A percentile compares a stretch with the other conserved stretches of the same genome.
These are phyloP conservation scores for Arthroderma sp. DNA, from an alignment of 2,329 filamentous ascomycete species.

Conservation along the genomic window DNA sequence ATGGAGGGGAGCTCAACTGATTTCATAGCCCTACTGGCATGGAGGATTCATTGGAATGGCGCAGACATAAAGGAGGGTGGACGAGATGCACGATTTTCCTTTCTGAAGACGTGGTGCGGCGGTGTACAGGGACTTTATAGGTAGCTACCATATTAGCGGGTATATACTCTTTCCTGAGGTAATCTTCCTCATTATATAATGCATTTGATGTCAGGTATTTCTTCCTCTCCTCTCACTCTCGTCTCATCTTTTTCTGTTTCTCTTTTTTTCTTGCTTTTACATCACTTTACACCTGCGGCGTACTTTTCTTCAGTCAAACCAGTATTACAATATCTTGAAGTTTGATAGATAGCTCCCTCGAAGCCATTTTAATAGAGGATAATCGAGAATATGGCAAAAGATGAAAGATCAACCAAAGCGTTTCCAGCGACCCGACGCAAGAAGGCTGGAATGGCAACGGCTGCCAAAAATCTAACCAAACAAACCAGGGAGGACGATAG, in stretches of 20 bases:
- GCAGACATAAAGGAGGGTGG: not conserved
- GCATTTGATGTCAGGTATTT: not conserved
- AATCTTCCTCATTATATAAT: not conserved
- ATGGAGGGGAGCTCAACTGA: not conserved
- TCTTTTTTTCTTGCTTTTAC: not conserved
- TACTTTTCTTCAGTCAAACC: not conserved
- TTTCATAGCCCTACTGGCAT: not conserved
- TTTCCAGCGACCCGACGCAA: too few species aligned
- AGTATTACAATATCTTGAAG: too few species aligned
- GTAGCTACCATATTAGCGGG: not conserved
- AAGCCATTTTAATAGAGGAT: too few species aligned
- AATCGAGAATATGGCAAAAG: too few species aligned
- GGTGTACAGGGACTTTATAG: not conserved
- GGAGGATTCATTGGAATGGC: not conserved
- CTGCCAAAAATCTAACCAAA: too few species aligned
- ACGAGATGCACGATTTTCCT: not conserved
- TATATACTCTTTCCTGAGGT: not conserved
- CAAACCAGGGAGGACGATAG: too few species aligned
- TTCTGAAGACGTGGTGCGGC: not conserved
- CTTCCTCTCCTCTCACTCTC: not conserved
- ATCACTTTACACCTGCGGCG: not conserved
- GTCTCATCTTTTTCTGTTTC: too few species aligned
- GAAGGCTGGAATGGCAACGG: too few species aligned
- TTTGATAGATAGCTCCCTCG: too few species aligned
- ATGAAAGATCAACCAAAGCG: too few species aligned